Conservation (phyloP, 2,329 filamentous ascomycete species). For the Phaeosphaeriaceae sp. region DNA sequence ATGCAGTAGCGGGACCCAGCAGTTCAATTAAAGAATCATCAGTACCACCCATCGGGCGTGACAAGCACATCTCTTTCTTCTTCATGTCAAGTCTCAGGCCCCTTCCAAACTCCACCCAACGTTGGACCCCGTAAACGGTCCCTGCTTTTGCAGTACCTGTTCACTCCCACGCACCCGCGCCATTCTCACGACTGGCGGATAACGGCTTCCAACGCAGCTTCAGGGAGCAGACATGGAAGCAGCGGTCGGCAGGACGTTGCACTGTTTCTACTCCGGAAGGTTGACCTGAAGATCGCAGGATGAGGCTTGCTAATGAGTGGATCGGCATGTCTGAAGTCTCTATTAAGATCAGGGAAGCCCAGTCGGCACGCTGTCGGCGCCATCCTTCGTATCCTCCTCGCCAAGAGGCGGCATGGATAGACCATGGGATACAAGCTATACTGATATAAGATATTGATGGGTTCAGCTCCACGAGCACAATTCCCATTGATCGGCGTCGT, state of each 20-base stretch:
- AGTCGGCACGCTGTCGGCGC: background rate
- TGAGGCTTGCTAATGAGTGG: background rate
- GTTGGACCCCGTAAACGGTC: background rate
- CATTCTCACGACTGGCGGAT: background rate
- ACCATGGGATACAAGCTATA: background rate
- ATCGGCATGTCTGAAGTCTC: background rate
- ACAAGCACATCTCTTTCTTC: background rate
- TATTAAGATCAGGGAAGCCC: background rate
- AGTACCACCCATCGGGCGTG: background rate
- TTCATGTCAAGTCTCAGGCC: background rate
- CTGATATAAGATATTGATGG: background rate
- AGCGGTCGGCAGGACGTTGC: background rate
- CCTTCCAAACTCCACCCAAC: background rate
- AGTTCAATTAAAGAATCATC: background rate
- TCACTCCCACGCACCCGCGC: background rate
- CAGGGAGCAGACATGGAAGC: background rate
- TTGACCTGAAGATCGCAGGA: background rate
- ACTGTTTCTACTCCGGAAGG: background rate
- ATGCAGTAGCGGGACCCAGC: background rate
- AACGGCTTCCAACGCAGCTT: background rate
- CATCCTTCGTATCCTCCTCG: background rate
- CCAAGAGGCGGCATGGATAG: background rate
- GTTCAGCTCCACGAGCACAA: background rate
- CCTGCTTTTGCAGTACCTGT: background rate
- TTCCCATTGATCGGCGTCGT: background rate